Evolutionary conservation across 257 asterid species (phyloP), one percentile per base, ranked within the genome.

Genomic region (Gardenia jasminoides): DNA sequence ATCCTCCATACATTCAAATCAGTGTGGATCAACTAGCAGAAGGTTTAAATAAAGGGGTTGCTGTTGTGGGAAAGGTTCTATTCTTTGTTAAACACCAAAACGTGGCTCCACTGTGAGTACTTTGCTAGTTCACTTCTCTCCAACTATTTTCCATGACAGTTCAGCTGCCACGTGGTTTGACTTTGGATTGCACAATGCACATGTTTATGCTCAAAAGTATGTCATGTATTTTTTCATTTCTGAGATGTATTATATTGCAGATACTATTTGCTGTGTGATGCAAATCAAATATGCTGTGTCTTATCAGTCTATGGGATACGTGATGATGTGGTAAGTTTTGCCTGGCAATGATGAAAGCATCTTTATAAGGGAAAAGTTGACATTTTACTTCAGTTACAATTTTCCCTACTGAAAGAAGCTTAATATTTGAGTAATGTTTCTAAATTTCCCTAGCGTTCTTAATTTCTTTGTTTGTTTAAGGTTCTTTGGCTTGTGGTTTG

Each of bases 1-100:
- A 87, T 81, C 81, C 90, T 68, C 80, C 97, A 9, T 90, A 93
- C 87, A 86, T 83, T 88, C 90, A 89, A 77, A 89, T 86, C 76
- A 82, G 88, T 19, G 67, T 92, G 75, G 97, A 92, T 87, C 71
- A 78, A 78, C 86, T 95, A 77, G 66, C 76, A 78, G 94, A 89
- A 88, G 99, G 99, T 78, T 89, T 89, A 46, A 95, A 95, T 86
- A 93, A 91, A 90, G 93, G 88, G 82, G 88, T 86, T 77, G 94
- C 97, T 8, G 81, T 92, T 67, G 85, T 90, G 26, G 99, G 96
- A 74, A 92, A 86, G 82, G 94, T 93, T 81, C 36, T 92, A 67
- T 86, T 85, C 87, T 91, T 86, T 78, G 86, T 92, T 74, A 87
- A 87, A 85, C 93, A 90, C 31, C 93, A 87, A 70, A 87, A 83